Base-by-base conservation (phyloP, 2,329 filamentous ascomycete species). In the Xylariaceae sp. region DNA sequence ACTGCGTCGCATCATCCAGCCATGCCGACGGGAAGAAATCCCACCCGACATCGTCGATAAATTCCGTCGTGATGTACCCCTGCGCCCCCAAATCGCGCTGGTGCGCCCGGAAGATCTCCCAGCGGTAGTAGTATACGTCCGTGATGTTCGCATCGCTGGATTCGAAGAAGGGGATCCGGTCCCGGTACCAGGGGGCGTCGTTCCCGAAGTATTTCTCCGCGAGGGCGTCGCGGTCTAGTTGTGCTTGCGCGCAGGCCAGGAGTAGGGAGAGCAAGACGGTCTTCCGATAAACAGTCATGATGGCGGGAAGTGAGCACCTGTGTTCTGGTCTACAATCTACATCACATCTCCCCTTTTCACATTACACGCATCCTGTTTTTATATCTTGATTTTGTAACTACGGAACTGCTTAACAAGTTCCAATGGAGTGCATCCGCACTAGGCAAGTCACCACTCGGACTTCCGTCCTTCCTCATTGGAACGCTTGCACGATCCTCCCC, bases 81-180 rank as follows among this genome's bases (percentile, higher is more conserved):
- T 61, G 50, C 2, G 57, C 50, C 1, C 60, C 60, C 7, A 61
- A 56, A 11, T 61, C 60, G 18, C 60, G 60, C 39, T 61, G 60
- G n/a, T 61, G 57, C 7, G 60, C 53, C 4, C 60, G 51, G 41
- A 61, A 61, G 4, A 61, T 54, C 15, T 61, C 52, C 60, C 57
- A 61, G 45, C 60, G 56, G 45, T 61, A 61, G 7, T 61, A 61
- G 18, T 61, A 61, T 51, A 61, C 60, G 17, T 61, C 60, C 5
- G 54, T 59, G 30, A 61, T 59, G 13, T 50, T 51, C 13, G 39
- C 13, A 15, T 61, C 57, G 37, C 60, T 61, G 13, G 51, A 17
- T 49, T 61, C 60, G 41, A 61, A 57, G 54, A 61, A 61, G n/a
- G 60, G 60, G 9, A 61, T 61, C 15, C 60, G 51, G 34, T 59